A percentile compares a stretch with the other conserved stretches of the same genome.
Evolutionary conservation across 1,284 basidiomycete species (phyloP).

Genomic region (Pseudomicrostroma phylloplanum): DNA sequence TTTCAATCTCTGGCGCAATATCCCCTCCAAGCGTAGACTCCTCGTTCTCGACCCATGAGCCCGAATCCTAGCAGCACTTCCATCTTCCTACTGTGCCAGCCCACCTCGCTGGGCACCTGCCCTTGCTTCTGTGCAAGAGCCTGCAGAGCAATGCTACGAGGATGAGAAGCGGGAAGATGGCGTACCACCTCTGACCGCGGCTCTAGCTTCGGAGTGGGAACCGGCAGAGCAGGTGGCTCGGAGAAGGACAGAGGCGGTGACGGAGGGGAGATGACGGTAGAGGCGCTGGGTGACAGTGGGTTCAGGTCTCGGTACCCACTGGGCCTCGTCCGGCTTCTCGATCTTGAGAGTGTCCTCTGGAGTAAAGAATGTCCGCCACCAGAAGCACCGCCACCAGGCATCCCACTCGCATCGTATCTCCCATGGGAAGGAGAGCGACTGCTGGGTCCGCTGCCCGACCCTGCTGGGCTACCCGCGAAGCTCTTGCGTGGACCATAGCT

Average conservation of each 20-base stretch:
- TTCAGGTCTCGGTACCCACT: background rate
- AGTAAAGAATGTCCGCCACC: background rate
- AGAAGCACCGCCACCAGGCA: background rate
- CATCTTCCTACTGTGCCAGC: conserved; percentile 96
- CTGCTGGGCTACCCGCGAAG: too few species aligned
- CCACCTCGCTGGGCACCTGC: conserved; percentile 78
- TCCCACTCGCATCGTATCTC: background rate
- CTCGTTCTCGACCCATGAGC: conserved; percentile 83
- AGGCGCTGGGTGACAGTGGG: conserved; percentile 4
- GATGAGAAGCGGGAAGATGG: conserved; percentile 62
- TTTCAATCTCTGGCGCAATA: conserved; percentile 15
- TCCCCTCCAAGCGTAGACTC: conserved; percentile 62
- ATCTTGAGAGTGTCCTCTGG: background rate
- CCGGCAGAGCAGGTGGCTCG: conserved; percentile 14
- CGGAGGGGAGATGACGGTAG: background rate
- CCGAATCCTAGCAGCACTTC: conserved; percentile 86
- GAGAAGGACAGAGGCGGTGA: conserved; percentile 10
- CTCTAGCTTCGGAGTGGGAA: conserved; percentile 10
- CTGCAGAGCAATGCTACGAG: conserved; percentile 64
- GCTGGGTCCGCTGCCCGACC: background rate
- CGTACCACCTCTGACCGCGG: conserved; percentile 53
- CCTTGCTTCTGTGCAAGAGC: conserved; percentile 73
- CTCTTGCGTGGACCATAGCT: too few species aligned
- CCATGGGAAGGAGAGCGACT: conserved; percentile 6
- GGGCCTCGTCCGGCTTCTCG: background rate